Base-by-base conservation (phyloP, 805 yeast species). In the Allodekkera sacchari region DNA sequence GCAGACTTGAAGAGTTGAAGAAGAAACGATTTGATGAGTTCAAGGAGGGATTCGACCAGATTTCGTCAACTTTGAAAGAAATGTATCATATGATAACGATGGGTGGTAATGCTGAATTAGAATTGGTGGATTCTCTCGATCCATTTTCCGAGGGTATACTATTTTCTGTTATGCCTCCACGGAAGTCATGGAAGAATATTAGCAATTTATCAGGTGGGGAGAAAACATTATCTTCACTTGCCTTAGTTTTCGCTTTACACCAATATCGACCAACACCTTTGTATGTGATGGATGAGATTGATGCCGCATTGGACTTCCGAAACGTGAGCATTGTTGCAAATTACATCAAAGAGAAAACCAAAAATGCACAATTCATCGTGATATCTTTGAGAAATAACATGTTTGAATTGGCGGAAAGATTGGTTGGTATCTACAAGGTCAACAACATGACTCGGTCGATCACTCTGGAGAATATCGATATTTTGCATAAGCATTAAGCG, bases 81-180 rank as follows among this genome's bases (percentile, higher is more conserved):
- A 88, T 92, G 97, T 92, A 92, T 49, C 94, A 88, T 50, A 83
- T 92, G 94, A 92, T 92, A 38, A 92, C 98, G 1, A 87, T 89
- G 94, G 98, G 98, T 18, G 99, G 99, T 21, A 92, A 89, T 61
- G 99, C 99, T 0, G 98, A 92, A 54, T 66, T 92, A 22, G 99
- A 92, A 54, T 67, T 89, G 27, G 96, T 87, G 13, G 98, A 92
- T 51, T 81, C 94, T 38, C 68, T 89, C 51, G 97, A 92, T 57
- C 98, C 98, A n/a, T 92, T 92, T 49, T 77, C 95, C 1, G 98
- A 92, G 59, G 99, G 99, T 20, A 88, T 92, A 23, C 62, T 88
- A 25, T 92, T 92, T 56, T 83, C 95, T 55, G 98, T 92, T 5
- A 92, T 92, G 98, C 99, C 99, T 2, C 99, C 99, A 0, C 89